phyloP scores from a whole-genome alignment of 1,284 basidiomycete species.

The Cryptococcus sp. region DNA sequence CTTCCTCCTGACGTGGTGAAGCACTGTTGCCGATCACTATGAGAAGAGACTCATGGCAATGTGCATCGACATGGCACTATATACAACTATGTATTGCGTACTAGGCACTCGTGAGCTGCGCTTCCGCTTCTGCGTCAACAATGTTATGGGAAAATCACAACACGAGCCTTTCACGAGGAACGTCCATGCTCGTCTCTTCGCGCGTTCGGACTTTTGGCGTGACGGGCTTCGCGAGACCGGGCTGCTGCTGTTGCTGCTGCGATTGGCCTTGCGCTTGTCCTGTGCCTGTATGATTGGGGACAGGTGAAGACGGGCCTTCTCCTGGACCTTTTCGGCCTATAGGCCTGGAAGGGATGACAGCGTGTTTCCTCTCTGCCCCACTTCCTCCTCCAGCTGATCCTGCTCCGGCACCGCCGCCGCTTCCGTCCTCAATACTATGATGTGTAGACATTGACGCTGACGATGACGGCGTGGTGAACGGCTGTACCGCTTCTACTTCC shows the following conservation, averaged over 20 bases:
- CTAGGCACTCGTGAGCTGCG: no score
- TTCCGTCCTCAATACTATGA: background rate
- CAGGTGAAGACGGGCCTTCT: background rate
- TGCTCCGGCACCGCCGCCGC: background rate
- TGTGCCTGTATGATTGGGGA: background rate
- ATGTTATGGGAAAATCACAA: no score
- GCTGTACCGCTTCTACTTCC: constrained; percentile 5
- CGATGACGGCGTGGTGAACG: constrained; percentile 1
- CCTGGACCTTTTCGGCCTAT: background rate
- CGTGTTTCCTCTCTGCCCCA: background rate
- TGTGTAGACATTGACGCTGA: constrained; percentile 4
- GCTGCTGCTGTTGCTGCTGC: background rate
- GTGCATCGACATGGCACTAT: no score
- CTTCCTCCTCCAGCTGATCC: background rate
- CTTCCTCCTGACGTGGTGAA: no score
- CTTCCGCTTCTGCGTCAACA: no score
- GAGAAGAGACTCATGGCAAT: background rate
- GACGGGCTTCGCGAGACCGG: constrained; percentile 29
- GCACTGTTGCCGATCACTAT: no score
- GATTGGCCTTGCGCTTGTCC: background rate
- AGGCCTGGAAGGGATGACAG: constrained; percentile 5
- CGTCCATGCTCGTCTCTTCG: constrained; percentile 38
- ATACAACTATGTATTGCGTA: no score
- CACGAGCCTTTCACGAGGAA: background rate
- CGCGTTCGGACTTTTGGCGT: constrained; percentile 40